Evolutionary conservation across 805 yeast species (phyloP), one percentile per base, ranked within the genome.

Genomic region (Cyberlindnera meyerae): DNA sequence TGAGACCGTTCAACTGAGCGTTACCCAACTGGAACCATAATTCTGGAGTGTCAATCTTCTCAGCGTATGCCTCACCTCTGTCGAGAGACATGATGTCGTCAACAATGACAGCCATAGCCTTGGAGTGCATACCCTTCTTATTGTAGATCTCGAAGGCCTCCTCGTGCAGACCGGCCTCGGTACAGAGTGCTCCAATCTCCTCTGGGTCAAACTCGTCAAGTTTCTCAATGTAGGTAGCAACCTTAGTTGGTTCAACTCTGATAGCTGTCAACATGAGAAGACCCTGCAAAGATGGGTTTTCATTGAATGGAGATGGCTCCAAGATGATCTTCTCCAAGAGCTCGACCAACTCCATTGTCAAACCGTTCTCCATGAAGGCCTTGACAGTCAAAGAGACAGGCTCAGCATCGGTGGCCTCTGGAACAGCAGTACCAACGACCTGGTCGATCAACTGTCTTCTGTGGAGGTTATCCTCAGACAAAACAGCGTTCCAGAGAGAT

Each of bases 301-400:
- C 97, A 52, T 79, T 87, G 70, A 93, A 93, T 49, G 97, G 94
- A 52, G 97, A 89, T 37, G 97, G 96, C 65, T 93, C 98, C 52
- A 93, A 70, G 47, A 94, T 88, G 57, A 93, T 90, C 71, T 93
- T 93, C 64, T 93, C 98, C 53, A 93, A 72, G 48, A 93, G 74
- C 67, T 90, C 97, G 60, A 93, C 86, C 60, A 93, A 76, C 66
- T 93, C 98, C 45, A 77, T 74, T 33, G 96, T 95, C 58, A 93
- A 71, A 46, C 89, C 95, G 44, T 88, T 93, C 48, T 84, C 86
- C 97, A 93, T 89, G 61, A 93, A 89, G 1, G 96, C 89, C 66
- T 87, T 89, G 31, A 89, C 97, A 20, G 96, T 87, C 49, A 89
- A 68, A 6, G 96, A 88, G 44, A 89, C 83, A 32, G 95, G 95